Evolutionary conservation across 768 basidiomycete species (phyloP), one percentile per base, ranked within the genome.

Genomic region (Leccinellum albellum): DNA sequence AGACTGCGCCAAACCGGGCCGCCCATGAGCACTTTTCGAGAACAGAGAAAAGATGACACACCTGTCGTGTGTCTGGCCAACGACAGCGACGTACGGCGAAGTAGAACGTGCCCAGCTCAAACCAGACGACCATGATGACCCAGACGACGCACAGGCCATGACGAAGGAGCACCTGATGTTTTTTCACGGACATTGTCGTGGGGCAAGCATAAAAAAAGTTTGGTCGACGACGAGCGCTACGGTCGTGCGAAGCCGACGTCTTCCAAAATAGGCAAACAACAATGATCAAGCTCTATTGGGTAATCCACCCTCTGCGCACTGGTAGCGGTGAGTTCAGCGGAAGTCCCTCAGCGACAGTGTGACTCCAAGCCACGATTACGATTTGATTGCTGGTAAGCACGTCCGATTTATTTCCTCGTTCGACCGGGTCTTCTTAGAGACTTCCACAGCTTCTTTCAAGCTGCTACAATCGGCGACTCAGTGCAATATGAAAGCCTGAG

Each of bases 71-170:
- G 66, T 83, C 83, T 32, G 87, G 88, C 89, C 89, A 92, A 1
- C 64, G 62, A 64, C 90, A 89, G 50, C 68, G 62, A 4, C 62
- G 64, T 20, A 80, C 75, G 28, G 78, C 78, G 55, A 72, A 72
- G 47, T 72, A 65, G 68, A 90, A 92, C 7, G 78, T 71, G 5
- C 77, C 78, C 47, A 84, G 69, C 67, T 96, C 94, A 63, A 79
- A 82, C 88, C 88, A 93, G 37, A 87, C 53, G 46, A 89, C 77
- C 42, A 82, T 63, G 8, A 84, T 57, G 21, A 87, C 69, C 91
- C 91, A 93, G 26, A 79, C 40, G 6, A 75, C 60, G 53, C 82
- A 76, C n/a, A 88, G 73, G 31, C 71, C 64, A 49, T 79, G 78
- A 47, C 60, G 55, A 26, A 67, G 50, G 9, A 28, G 23, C 20